Conservation (phyloP, 2,329 filamentous ascomycete genomes). For the Basipetospora chlamydospora region DNA sequence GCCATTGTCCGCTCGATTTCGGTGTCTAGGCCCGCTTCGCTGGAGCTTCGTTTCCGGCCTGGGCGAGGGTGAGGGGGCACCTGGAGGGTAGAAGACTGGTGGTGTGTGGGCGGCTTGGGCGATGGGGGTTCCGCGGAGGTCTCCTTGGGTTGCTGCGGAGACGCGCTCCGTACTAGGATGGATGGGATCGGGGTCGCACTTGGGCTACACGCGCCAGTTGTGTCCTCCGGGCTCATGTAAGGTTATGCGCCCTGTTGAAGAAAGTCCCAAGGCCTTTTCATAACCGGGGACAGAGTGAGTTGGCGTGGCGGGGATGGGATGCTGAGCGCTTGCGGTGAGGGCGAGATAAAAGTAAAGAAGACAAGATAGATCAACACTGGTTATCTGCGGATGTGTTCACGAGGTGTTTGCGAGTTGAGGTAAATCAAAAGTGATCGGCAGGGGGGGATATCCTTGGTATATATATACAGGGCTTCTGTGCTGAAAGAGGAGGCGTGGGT, state of each 20-base stretch:
- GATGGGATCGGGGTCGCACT: background rate
- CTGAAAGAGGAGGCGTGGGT: background rate
- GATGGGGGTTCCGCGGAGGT: constrained; percentile 3
- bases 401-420: too few relatives aligned
- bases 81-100: background rate
- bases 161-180: constrained; percentile 3
- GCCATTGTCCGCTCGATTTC: constrained; percentile 16
- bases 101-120: constrained; percentile 1
- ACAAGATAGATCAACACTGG: too few relatives aligned
- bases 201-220: background rate
- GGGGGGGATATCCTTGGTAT: too few relatives aligned
- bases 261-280: background rate
- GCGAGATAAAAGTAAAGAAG: too few relatives aligned
- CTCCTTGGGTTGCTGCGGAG: background rate
- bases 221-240: background rate
- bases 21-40: constrained; percentile 13
- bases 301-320: too few relatives aligned
- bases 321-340: too few relatives aligned
- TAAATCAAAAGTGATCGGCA: too few relatives aligned
- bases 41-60: constrained; percentile 8
- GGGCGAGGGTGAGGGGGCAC: background rate
- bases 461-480: background rate
- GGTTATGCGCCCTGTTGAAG: background rate
- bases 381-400: too few relatives aligned
- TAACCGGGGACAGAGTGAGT: background rate